Conservation (phyloP, 177 flowering plant species). For the Tripterygium wilfordii region DNA sequence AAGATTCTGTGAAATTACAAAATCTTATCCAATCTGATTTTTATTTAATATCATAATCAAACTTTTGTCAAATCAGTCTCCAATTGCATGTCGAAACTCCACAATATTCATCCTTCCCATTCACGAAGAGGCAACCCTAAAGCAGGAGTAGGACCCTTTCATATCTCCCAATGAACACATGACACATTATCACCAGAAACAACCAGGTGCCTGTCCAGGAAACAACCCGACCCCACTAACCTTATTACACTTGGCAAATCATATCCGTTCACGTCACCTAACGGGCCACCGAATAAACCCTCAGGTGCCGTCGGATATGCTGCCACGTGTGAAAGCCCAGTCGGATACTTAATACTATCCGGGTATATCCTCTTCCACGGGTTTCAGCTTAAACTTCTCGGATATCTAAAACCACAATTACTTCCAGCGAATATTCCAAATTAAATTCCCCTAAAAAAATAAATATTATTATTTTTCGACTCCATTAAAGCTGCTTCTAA, state of each 20-base stretch:
- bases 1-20: too few relatives aligned
- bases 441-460: slow-evolving; percentile 1
- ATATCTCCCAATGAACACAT: neutral
- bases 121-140: slow-evolving; percentile 7
- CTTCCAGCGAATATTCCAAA: slow-evolving; percentile 11
- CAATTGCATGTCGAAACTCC: too few relatives aligned
- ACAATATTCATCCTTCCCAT: slow-evolving; percentile 4
- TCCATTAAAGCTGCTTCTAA: too few relatives aligned
- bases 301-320: slow-evolving; percentile 18
- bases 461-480: slow-evolving; percentile 1
- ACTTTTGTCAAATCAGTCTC: too few relatives aligned
- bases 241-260: neutral
- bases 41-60: too few relatives aligned
- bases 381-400: neutral
- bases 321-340: neutral
- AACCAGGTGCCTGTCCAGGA: neutral
- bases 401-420: neutral
- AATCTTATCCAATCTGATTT: too few relatives aligned
- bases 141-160: too few relatives aligned
- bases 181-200: neutral
- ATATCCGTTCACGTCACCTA: slow-evolving; percentile 9
- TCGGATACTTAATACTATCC: slow-evolving; percentile 2
- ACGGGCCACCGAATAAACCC: slow-evolving; percentile 1
- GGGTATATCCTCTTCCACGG: slow-evolving; percentile 13
- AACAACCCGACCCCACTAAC: neutral